Evolutionary conservation across 2,329 filamentous ascomycete genomes (phyloP).

Genomic region (Ambrosiella xylebori): DNA sequence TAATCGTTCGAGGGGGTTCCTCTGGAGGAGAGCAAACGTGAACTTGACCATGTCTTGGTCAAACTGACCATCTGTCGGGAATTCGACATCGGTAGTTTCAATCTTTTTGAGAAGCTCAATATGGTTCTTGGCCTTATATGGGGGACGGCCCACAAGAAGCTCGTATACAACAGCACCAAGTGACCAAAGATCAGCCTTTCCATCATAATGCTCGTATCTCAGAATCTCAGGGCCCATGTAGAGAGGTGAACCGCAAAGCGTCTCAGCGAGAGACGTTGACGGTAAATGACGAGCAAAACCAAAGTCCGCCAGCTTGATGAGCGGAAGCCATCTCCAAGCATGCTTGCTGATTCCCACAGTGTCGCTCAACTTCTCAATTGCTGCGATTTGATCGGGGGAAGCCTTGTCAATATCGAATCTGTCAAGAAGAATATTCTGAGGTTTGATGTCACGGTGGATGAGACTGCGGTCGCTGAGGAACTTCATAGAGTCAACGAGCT

Average conservation of each 20-base stretch:
- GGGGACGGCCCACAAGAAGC: conserved; percentile 80
- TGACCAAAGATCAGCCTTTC: conserved; percentile 94
- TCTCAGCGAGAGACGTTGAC: conserved; percentile 82
- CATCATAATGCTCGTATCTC: conserved; percentile 92
- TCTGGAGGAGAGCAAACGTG: conserved; percentile 66
- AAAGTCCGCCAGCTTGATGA: conserved; percentile 96
- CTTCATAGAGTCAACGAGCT: conserved; percentile 77
- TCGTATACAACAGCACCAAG: conserved; percentile 91
- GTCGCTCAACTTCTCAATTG: conserved; percentile 18
- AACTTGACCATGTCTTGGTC: conserved; percentile 60
- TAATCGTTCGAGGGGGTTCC: conserved; percentile 68
- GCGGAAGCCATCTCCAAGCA: conserved; percentile 39
- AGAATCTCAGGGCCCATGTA: conserved; percentile 99
- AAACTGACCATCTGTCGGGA: conserved; percentile 7
- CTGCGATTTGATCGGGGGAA: conserved; percentile 49
- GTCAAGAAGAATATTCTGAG: conserved; percentile 72
- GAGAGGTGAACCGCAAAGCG: conserved; percentile 84
- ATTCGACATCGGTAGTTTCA: conserved; percentile 49
- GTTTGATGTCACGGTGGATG: conserved; percentile 93
- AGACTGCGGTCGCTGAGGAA: conserved; percentile 75
- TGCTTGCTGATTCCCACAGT: conserved; percentile 49
- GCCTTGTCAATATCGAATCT: conserved; percentile 39
- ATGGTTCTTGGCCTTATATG: conserved; percentile 84
- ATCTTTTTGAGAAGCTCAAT: conserved; percentile 88
- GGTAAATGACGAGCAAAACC: conserved; percentile 92